Base-by-base conservation (phyloP, 768 basidiomycete species). In the Leccinum rimulosum region DNA sequence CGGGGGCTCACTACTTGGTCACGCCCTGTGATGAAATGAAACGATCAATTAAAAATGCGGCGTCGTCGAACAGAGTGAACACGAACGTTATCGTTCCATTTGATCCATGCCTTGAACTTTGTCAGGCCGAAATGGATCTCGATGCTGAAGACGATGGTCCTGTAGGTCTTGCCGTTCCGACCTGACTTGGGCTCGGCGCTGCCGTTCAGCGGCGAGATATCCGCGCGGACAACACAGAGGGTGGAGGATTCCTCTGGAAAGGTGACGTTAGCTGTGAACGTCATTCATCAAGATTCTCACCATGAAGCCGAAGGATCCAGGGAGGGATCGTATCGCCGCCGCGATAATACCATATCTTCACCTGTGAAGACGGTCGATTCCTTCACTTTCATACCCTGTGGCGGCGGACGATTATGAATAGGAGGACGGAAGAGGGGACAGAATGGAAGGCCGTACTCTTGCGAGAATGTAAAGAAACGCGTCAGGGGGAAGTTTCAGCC, bases 121-220 rank as follows among this genome's bases (percentile, higher is more conserved):
- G 89, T 91, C 61, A 91, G 68, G 33, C 89, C 88, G 60, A 92
- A 91, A 67, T 90, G 89, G 56, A 92, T 90, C 69, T 91, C 89
- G 31, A 92, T 85, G 31, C 86, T 88, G 71, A 92, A 92, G 17
- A 92, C 85, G 59, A 91, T 90, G 14, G 86, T 91, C 88, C 88
- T 91, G 62, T 90, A 91, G 12, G 80, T 84, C 75, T 85, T n/a
- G n/a, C n/a, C n/a, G n/a, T n/a, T n/a, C n/a, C n/a, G n/a, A n/a
- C n/a, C n/a, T n/a, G n/a, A n/a, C n/a, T n/a, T n/a, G n/a, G n/a
- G n/a, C n/a, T n/a, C n/a, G n/a, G n/a, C n/a, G n/a, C n/a, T 88
- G 53, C 87, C 85, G 50, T 79, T 81, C 64, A 92, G 75, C 10
- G 85, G 83, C 0, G 89, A 91, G 59, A 91, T 67, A 67, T 92